Evolutionary conservation across 495 filamentous ascomycete species (phyloP).

Genomic region (Aspergillus campestris): DNA sequence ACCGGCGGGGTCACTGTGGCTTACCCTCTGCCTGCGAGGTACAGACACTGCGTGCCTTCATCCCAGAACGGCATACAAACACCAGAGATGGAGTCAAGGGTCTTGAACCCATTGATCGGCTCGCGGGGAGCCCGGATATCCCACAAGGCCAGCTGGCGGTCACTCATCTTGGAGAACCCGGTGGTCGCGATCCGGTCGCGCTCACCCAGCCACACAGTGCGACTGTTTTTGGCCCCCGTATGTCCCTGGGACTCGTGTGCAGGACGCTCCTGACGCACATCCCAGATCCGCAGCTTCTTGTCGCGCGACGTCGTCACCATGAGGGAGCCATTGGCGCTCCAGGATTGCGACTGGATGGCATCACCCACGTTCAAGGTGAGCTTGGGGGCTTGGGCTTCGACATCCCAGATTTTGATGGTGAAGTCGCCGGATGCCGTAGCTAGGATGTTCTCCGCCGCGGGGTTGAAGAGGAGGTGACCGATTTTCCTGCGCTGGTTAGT

Average conservation of each 20-base stretch:
- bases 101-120: slow-evolving; percentile 81
- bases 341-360: slow-evolving; percentile 89
- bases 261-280: slow-evolving; percentile 84
- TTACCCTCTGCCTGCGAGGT: slow-evolving; percentile 92
- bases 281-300: slow-evolving; percentile 97
- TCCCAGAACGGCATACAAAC: slow-evolving; percentile 99
- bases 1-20: slow-evolving; percentile 16
- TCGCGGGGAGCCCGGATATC: slow-evolving; percentile 72
- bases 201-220: slow-evolving; percentile 93
- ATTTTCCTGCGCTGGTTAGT: slow-evolving; percentile 59
- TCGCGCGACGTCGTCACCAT: slow-evolving; percentile 91
- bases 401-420: slow-evolving; percentile 94
- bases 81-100: slow-evolving; percentile 88
- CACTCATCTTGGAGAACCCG: slow-evolving; percentile 96
- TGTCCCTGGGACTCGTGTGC: slow-evolving; percentile 82
- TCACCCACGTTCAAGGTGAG: slow-evolving; percentile 76
- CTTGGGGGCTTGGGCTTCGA: slow-evolving; percentile 64
- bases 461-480: slow-evolving; percentile 96
- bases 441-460: slow-evolving; percentile 89
- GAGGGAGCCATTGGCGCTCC: slow-evolving; percentile 85
- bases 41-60: slow-evolving; percentile 85
- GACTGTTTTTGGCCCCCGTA: slow-evolving; percentile 90
- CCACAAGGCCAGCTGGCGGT: slow-evolving; percentile 92
- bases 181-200: slow-evolving; percentile 91
- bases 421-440: slow-evolving; percentile 93